Conservation (phyloP, 768 basidiomycete genomes). For the Pulveroboletus ravenelii region DNA sequence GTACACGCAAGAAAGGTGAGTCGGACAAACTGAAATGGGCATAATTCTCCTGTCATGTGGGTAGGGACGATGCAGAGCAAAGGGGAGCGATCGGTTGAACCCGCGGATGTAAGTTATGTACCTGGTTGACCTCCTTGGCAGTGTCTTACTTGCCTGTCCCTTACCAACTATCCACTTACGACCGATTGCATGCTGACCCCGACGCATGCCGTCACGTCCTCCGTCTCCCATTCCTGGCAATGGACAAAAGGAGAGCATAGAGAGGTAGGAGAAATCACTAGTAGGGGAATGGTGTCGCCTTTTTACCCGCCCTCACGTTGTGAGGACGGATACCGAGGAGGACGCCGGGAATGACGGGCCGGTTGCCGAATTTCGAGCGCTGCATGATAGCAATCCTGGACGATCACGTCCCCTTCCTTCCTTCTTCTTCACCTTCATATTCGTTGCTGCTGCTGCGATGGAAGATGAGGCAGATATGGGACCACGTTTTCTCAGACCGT, state of each 20-base stretch:
- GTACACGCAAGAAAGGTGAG: not conserved
- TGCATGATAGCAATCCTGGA: not conserved
- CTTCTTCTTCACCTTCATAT: not conserved
- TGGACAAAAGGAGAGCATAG: not conserved
- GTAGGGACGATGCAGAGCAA: not conserved
- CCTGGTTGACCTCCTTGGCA: not conserved
- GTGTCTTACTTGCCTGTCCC: not conserved
- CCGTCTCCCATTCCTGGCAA: not conserved
- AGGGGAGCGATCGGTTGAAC: not conserved
- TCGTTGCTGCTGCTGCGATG: not conserved
- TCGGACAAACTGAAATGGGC: not conserved
- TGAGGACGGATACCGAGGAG: not conserved
- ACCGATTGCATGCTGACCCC: too few relatives aligned
- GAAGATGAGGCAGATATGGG: not conserved
- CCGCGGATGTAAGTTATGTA: not conserved
- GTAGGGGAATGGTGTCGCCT: not conserved
- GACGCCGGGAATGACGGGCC: not conserved
- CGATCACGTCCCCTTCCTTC: not conserved
- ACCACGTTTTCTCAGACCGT: slow-evolving; percentile 7
- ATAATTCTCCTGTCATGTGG: not conserved
- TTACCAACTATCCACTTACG: not conserved
- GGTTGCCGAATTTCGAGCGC: not conserved
- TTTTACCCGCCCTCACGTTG: not conserved
- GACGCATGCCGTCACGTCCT: not conserved
- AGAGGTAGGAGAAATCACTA: too few relatives aligned